Percentiles rank a stretch among this genome's conserved stretches.
These are phyloP conservation scores for Leptographium flavum DNA, from an alignment of 2,329 filamentous ascomycete genomes.

Conservation along the genomic window DNA sequence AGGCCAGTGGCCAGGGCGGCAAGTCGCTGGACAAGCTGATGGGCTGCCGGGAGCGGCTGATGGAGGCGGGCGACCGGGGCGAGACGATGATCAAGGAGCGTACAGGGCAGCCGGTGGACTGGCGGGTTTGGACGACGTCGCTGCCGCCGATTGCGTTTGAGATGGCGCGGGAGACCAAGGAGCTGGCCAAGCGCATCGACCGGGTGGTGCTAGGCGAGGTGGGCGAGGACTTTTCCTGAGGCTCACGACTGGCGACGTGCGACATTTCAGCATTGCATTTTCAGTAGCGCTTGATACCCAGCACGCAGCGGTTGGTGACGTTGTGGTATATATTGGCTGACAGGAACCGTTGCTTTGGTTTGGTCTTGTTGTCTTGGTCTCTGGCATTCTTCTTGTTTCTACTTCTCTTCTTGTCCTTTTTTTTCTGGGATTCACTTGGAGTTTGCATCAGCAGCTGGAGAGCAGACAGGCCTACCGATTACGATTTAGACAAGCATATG, in stretches of 20 bases:
- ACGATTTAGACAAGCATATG: background rate
- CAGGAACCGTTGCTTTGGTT: no score
- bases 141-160: conserved; percentile 78
- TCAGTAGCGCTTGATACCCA: conserved; percentile 1
- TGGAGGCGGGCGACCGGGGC: conserved; percentile 48
- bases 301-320: background rate
- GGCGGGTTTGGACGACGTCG: conserved; percentile 52
- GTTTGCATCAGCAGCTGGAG: background rate
- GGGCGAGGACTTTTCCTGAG: conserved; percentile 15
- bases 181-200: conserved; percentile 33
- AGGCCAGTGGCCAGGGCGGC: conserved; percentile 37
- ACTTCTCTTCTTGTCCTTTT: background rate
- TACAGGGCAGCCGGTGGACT: conserved; percentile 37
- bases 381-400: background rate
- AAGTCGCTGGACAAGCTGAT: conserved; percentile 39
- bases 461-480: background rate
- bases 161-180: conserved; percentile 70
- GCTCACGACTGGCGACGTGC: no score
- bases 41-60: conserved; percentile 49
- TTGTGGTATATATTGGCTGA: background rate
- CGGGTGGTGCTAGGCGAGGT: conserved; percentile 13
- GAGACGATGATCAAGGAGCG: conserved; percentile 37
- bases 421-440: background rate
- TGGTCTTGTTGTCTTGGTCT: background rate
- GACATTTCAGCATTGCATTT: no score